These are phyloP conservation scores for Pisolithus microcarpus DNA, from an alignment of 768 basidiomycete species.

Conservation along the genomic window DNA sequence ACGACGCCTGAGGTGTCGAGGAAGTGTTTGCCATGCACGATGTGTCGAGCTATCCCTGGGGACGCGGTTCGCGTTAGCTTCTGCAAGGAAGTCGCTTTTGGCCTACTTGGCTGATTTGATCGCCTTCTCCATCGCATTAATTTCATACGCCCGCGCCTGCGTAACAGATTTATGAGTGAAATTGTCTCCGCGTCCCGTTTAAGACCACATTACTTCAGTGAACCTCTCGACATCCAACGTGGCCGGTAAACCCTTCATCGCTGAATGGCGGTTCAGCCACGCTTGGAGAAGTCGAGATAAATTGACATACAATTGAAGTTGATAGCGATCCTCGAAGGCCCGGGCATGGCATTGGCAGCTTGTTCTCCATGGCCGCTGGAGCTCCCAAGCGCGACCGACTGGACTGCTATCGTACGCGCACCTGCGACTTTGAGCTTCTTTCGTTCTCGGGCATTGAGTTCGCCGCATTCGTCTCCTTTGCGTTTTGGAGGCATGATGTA, in stretches of 20 bases:
- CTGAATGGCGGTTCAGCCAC: slow-evolving; percentile 26
- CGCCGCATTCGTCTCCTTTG: slow-evolving; percentile 24
- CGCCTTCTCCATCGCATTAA: slow-evolving; percentile 80
- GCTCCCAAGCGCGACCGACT: slow-evolving; percentile 24
- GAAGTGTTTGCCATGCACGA: slow-evolving; percentile 88
- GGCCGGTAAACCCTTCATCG: slow-evolving; percentile 54
- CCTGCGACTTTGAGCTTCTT: slow-evolving; percentile 62
- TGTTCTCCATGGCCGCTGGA: slow-evolving; percentile 5
- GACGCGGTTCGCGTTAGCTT: neutral
- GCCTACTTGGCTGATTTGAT: slow-evolving; percentile 73
- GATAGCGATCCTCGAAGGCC: slow-evolving; percentile 34
- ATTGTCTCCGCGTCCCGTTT: neutral
- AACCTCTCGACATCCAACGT: slow-evolving; percentile 86
- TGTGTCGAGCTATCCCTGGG: slow-evolving; percentile 62
- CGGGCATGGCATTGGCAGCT: slow-evolving; percentile 27
- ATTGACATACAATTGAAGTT: slow-evolving; percentile 35
- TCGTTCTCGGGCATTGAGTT: slow-evolving; percentile 39
- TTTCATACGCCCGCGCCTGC: slow-evolving; percentile 86
- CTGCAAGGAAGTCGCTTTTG: slow-evolving; percentile 5
- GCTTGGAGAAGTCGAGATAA: neutral
- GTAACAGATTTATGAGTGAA: slow-evolving; percentile 1
- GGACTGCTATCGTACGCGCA: slow-evolving; percentile 65
- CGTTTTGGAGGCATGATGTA: slow-evolving; percentile 38
- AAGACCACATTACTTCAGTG: slow-evolving; percentile 50
- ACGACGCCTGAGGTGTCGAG: slow-evolving; percentile 82